phyloP scores from a whole-genome alignment of 2,329 filamentous ascomycete species.

The Stylonectria norvegica region DNA sequence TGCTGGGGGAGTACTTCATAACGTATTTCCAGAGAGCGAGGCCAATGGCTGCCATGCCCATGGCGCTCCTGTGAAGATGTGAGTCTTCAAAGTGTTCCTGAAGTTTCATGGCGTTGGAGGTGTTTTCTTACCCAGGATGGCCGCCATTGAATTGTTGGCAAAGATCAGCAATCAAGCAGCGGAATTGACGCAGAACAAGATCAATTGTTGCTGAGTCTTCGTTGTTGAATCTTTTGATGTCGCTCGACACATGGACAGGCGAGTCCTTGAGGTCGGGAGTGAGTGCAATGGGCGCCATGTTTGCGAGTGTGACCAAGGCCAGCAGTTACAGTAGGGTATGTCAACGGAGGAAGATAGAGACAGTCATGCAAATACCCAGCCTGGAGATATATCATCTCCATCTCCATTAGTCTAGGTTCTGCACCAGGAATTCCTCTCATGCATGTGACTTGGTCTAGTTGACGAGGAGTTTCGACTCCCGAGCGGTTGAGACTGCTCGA shows the following conservation, averaged over 20 bases:
- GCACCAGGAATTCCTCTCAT: constrained; percentile 1
- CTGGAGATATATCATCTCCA: constrained; percentile 12
- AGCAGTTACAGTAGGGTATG: no score
- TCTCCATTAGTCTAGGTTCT: background rate
- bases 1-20: constrained; percentile 58
- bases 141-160: constrained; percentile 69
- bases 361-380: background rate
- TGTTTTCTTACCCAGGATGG: constrained; percentile 56
- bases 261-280: constrained; percentile 16
- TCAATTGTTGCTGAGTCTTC: constrained; percentile 34
- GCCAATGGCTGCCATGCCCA: constrained; percentile 61
- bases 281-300: constrained; percentile 26
- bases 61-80: constrained; percentile 36
- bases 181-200: constrained; percentile 56
- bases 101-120: background rate
- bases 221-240: constrained; percentile 25
- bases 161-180: constrained; percentile 63
- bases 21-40: constrained; percentile 58
- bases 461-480: constrained; percentile 1
- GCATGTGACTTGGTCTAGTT: constrained; percentile 8
- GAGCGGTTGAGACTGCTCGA: constrained; percentile 8
- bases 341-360: background rate
- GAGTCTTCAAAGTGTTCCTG: background rate
- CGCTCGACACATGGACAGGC: constrained; percentile 13
- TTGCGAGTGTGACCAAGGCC: no score